Evolutionary conservation across 2,329 filamentous ascomycete genomes (phyloP), one percentile per base, ranked within the genome.

Genomic region (Penicillium sp.): DNA sequence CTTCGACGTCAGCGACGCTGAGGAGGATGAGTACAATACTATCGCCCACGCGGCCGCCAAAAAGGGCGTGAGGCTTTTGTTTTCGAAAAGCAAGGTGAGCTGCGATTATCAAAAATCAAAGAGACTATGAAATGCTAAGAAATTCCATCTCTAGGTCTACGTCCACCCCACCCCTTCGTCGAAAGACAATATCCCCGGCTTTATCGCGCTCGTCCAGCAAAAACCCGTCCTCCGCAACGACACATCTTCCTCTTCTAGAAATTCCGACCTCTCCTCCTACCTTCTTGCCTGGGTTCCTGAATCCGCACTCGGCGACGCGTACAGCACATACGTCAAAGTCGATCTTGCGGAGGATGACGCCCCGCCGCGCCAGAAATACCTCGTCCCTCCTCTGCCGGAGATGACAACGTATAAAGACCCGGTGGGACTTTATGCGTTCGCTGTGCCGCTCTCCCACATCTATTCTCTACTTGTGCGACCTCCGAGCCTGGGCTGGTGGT

Each of bases 401-500:
- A 90, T 93, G 11, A 94, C 92, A 0, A 86, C 88, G 1, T 91
- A 93, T 74, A 84, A 85, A 63, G 86, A 86, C 49, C 86, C 90
- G 0, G 81, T 88, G 53, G 93, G 93, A 4, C 87, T 90, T 52
- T 97, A 97, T 75, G 88, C 95, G 1, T 99, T 99, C 73, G 93
- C 94, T 1, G 86, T 99, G 6, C 95, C 95, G 1, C 86, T 98
- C 31, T 92, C 88, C 67, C 91, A 94, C 66, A 90, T 99, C 64
- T 99, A 96, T 78, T 96, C 92, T 30, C 84, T 99, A 5, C 84
- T 97, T 7, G 89, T 99, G 45, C 88, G 95, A 2, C 94, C 94
- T 3, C 96, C 95, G 5, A 97, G 92, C 75, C 80, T 97, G 7
- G 96, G 95, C 17, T 99, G 95, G 96, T 99, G 95, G 95, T 97